phyloP scores from a whole-genome alignment of 208 protist species.

The Leishmania turanica region DNA sequence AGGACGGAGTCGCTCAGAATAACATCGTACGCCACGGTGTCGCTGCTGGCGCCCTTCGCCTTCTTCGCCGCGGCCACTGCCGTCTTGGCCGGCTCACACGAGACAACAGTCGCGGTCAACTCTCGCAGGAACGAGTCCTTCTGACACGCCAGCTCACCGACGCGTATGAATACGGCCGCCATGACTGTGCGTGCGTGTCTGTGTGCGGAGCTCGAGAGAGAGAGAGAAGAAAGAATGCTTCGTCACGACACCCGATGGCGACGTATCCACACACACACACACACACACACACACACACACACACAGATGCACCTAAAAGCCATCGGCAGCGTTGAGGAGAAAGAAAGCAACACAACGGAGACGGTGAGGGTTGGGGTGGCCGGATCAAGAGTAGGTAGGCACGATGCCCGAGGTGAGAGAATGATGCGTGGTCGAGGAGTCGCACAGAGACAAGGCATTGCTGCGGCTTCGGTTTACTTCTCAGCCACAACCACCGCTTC shows the following conservation, averaged over 20 bases:
- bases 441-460: not conserved
- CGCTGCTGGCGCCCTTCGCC: conserved; percentile 21
- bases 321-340: not conserved
- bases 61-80: conserved; percentile 23
- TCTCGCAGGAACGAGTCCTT: conserved; percentile 65
- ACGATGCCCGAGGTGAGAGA: not conserved
- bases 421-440: not conserved
- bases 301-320: not conserved
- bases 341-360: not conserved
- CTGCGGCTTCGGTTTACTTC: not conserved
- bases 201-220: not conserved
- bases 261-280: not conserved
- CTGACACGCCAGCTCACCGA: conserved; percentile 83
- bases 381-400: not conserved
- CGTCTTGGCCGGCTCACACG: conserved; percentile 39
- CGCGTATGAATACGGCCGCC: conserved; percentile 34
- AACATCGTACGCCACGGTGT: conserved; percentile 49
- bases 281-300: not conserved
- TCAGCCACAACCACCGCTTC: not conserved
- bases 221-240: not conserved
- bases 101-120: conserved; percentile 64
- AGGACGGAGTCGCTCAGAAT: conserved; percentile 80
- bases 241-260: not conserved
- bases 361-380: not conserved
- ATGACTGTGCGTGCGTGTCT: conserved; percentile 4